Base-by-base conservation (phyloP, 495 filamentous ascomycete species). In the Trichoderma asperelloides region DNA sequence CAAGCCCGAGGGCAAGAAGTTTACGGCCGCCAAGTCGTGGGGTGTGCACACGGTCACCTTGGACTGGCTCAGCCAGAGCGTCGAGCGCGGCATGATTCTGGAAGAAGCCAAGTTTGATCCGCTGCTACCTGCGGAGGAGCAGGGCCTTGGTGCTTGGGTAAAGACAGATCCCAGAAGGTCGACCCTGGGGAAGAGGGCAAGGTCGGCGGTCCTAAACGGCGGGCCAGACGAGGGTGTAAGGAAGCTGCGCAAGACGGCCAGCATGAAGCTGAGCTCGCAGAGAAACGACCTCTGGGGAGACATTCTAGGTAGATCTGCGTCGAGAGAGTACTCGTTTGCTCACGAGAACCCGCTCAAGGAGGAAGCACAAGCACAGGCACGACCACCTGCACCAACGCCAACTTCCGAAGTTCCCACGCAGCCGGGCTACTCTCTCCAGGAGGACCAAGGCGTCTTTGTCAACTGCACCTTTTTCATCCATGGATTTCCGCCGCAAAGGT, bases 71-170 rank as follows among this genome's bases (percentile, higher is more conserved):
- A 77, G 85, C 30, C 88, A 98, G 68, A 93, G 93, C 72, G 70
- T 95, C 65, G 87, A 91, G 70, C 87, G 95, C 66, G 96, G 95
- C n/a, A 93, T 98, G 92, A 88, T 90, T 3, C 80, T 98, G 27
- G 89, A 97, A 39, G 96, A 97, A 72, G 80, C 80, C 13, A 84
- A 85, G 67, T 98, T 96, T 74, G 87, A 95, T 73, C 93, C 91
- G 2, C 75, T 79, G 40, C 68, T 93, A 13, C 86, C 91, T 8
- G 62, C 69, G 13, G 86, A 89, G 69, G 79, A 91, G 72, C 87
- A 91, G 71, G 95, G 95, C 0, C 78, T 79, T 9, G 90, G 88
- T 7, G 94, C 95, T 64, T 96, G 91, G 90, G 88, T 87, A 73
- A 83, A 85, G 69, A 72, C 77, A 71, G 75, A 79, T 70, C 66